Conservation (phyloP, 306 rosid species). For the Lablab purpureus region DNA sequence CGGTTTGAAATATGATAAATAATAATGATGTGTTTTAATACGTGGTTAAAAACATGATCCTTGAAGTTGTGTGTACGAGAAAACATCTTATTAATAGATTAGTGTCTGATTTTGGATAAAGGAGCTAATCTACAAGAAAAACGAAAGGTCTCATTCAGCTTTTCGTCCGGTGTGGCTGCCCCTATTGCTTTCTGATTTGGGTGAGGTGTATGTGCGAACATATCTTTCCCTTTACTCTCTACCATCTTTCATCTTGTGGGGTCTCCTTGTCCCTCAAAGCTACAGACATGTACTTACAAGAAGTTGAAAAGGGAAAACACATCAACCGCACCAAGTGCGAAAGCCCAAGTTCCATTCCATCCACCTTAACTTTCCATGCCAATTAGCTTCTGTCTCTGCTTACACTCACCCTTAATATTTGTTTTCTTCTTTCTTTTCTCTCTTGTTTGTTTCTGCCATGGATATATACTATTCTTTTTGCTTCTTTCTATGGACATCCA, state of each 20-base stretch:
- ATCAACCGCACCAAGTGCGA: slow-evolving; percentile 49
- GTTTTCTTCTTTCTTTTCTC: slow-evolving; percentile 43
- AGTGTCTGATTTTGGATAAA: not conserved
- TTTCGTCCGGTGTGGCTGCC: slow-evolving; percentile 30
- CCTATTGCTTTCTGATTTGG: slow-evolving; percentile 36
- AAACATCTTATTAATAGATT: not conserved
- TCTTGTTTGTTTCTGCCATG: slow-evolving; percentile 42
- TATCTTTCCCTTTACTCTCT: slow-evolving; percentile 21
- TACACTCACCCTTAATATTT: slow-evolving; percentile 31
- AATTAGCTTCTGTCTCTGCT: slow-evolving; percentile 34
- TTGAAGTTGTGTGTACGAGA: not conserved
- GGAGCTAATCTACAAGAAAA: not conserved
- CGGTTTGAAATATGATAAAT: no score
- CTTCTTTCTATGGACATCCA: slow-evolving; percentile 37
- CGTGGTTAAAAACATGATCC: not conserved
- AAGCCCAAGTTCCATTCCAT: slow-evolving; percentile 34
- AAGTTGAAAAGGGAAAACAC: slow-evolving; percentile 48
- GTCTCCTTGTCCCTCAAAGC: slow-evolving; percentile 41
- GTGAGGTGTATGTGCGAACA: slow-evolving; percentile 38
- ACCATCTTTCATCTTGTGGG: slow-evolving; percentile 52
- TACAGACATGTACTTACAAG: slow-evolving; percentile 31
- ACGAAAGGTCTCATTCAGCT: slow-evolving; percentile 36
- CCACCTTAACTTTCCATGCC: slow-evolving; percentile 42
- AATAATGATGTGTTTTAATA: not conserved
- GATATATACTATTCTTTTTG: slow-evolving; percentile 43